phyloP scores from a whole-genome alignment of 306 rosid genomes.

The Lathyrus tuberosus region DNA sequence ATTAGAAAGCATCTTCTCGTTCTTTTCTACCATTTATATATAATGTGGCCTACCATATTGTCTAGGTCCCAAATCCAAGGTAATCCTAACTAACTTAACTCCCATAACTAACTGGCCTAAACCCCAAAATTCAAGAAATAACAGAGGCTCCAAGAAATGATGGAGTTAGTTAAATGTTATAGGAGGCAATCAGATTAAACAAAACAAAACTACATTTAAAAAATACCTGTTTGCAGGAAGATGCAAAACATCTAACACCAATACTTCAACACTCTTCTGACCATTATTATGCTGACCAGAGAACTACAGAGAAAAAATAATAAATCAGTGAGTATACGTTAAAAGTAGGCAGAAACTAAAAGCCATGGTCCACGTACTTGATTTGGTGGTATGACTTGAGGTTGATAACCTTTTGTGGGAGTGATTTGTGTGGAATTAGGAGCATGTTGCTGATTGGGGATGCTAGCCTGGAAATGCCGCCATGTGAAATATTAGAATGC shows the following conservation, averaged over 20 bases:
- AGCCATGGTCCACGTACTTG: constrained; percentile 52
- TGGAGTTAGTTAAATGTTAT: constrained; percentile 8
- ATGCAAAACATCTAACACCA: constrained; percentile 66
- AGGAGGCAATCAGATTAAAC: background rate
- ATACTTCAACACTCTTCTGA: constrained; percentile 59
- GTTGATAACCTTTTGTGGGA: constrained; percentile 53
- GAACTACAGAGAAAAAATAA: constrained; percentile 45
- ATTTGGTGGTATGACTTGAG: constrained; percentile 40
- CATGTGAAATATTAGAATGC: constrained; percentile 30
- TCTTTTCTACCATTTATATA: background rate
- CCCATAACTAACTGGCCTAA: background rate
- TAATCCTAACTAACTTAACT: constrained; percentile 24
- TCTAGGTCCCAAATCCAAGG: background rate
- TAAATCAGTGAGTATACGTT: constrained; percentile 30
- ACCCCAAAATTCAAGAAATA: constrained; percentile 9
- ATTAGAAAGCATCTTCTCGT: background rate
- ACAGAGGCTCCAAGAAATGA: background rate
- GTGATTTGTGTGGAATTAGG: constrained; percentile 43
- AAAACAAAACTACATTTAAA: constrained; percentile 13
- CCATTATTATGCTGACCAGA: constrained; percentile 50
- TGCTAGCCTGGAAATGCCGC: constrained; percentile 54
- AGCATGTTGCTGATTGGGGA: constrained; percentile 56
- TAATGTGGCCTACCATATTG: background rate
- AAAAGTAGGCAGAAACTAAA: constrained; percentile 33
- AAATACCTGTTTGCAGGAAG: constrained; percentile 61